These are phyloP conservation scores for Incumbomyces delicatus DNA, from an alignment of 2,329 filamentous ascomycete genomes.

Conservation along the genomic window DNA sequence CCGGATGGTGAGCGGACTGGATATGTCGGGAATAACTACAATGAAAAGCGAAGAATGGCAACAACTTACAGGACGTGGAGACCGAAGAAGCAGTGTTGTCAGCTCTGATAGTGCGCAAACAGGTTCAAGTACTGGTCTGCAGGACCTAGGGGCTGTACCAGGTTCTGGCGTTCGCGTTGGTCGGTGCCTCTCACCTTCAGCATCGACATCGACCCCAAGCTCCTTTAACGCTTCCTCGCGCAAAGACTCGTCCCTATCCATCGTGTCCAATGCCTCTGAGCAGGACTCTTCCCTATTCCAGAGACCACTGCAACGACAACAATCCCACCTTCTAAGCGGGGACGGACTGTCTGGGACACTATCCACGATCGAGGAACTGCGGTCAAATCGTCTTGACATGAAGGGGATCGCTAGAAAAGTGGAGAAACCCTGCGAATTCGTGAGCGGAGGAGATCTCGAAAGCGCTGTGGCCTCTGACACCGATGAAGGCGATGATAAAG, in stretches of 20 bases:
- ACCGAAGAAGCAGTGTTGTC: constrained; percentile 8
- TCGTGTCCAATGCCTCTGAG: constrained; percentile 7
- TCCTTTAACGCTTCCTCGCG: constrained; percentile 11
- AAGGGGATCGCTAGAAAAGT: constrained; percentile 6
- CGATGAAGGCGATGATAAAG: constrained; percentile 11
- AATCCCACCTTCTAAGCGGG: not conserved
- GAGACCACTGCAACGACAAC: constrained; percentile 6
- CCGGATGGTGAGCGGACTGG: constrained; percentile 11
- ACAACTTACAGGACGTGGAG: constrained; percentile 8
- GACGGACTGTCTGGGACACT: constrained; percentile 10
- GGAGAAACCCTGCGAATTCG: constrained; percentile 11
- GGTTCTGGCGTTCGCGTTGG: constrained; percentile 15
- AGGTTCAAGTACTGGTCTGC: not conserved
- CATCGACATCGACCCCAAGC: constrained; percentile 13
- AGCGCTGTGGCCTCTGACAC: constrained; percentile 15
- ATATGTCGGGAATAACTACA: constrained; percentile 11
- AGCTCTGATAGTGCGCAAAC: constrained; percentile 11
- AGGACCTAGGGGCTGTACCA: constrained; percentile 11
- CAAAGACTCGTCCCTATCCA: constrained; percentile 10
- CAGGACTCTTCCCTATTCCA: constrained; percentile 6
- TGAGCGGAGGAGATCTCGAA: constrained; percentile 7
- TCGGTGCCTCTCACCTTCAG: constrained; percentile 15
- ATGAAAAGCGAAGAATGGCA: constrained; percentile 13
- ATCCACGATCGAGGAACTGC: constrained; percentile 12
- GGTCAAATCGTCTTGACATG: constrained; percentile 1